These are phyloP conservation scores for Teratosphaeria zuluensis DNA, from an alignment of 2,329 filamentous ascomycete species.

Conservation along the genomic window DNA sequence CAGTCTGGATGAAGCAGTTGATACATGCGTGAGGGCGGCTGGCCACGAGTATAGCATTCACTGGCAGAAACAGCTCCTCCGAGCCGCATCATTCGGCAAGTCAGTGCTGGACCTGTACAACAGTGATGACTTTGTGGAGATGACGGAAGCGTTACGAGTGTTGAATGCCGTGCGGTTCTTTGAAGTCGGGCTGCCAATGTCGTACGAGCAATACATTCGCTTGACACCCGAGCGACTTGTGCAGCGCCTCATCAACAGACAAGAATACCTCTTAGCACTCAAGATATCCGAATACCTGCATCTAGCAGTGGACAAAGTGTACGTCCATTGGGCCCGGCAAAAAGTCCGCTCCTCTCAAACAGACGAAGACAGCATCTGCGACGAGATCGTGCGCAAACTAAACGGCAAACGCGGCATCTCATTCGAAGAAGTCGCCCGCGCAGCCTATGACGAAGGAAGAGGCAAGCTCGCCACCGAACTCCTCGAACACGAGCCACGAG, in stretches of 20 bases:
- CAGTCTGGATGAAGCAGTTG: conserved; percentile 83
- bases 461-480: conserved; percentile 81
- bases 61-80: conserved; percentile 94
- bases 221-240: conserved; percentile 86
- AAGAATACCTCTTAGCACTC: conserved; percentile 83
- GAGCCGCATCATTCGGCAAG: conserved; percentile 94
- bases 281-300: conserved; percentile 80
- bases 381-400: conserved; percentile 75
- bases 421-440: conserved; percentile 85
- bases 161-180: conserved; percentile 89
- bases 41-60: conserved; percentile 82
- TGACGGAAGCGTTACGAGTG: conserved; percentile 88
- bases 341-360: conserved; percentile 80
- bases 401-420: conserved; percentile 86
- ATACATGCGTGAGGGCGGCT: conserved; percentile 85
- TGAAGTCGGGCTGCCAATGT: conserved; percentile 79
- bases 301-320: conserved; percentile 78
- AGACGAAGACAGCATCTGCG: conserved; percentile 80
- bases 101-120: conserved; percentile 95
- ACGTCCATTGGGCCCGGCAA: conserved; percentile 92
- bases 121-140: conserved; percentile 97
- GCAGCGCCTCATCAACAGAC: conserved; percentile 72
- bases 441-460: conserved; percentile 89
- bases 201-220: conserved; percentile 87
- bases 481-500: conserved; percentile 85